phyloP scores from a whole-genome alignment of 495 filamentous ascomycete species.

The Mytilinidion resinicola region DNA sequence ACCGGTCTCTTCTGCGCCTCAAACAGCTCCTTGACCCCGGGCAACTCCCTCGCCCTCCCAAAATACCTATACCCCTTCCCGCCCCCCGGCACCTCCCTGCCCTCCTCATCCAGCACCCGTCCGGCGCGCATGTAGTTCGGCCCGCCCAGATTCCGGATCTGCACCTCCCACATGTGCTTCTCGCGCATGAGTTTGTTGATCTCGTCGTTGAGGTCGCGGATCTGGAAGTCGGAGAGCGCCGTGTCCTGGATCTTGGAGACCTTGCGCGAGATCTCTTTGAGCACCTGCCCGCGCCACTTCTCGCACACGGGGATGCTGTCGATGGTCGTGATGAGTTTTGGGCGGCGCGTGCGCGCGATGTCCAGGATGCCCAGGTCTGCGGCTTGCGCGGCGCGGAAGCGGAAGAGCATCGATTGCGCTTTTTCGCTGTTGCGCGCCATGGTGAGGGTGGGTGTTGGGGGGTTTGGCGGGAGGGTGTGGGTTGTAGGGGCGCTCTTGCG shows the following conservation, averaged over 20 bases:
- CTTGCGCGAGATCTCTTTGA: conserved; percentile 95
- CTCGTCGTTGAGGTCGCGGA: conserved; percentile 96
- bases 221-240: conserved; percentile 86
- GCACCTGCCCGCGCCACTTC: conserved; percentile 96
- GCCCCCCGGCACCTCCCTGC: conserved; percentile 80
- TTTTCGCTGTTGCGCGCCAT: conserved; percentile 89
- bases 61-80: conserved; percentile 92
- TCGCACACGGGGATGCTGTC: conserved; percentile 81
- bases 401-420: conserved; percentile 99
- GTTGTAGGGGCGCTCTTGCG: not conserved
- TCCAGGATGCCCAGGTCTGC: conserved; percentile 95
- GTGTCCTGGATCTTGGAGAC: conserved; percentile 90
- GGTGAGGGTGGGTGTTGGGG: conserved; percentile 2
- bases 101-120: conserved; percentile 84
- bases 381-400: conserved; percentile 96
- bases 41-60: conserved; percentile 81
- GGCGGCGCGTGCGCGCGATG: conserved; percentile 79
- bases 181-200: conserved; percentile 99
- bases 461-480: conserved; percentile 8
- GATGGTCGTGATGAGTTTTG: conserved; percentile 80
- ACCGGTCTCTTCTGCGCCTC: conserved; percentile 63
- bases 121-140: conserved; percentile 97
- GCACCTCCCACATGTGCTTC: conserved; percentile 97
- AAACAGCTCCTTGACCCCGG: conserved; percentile 95
- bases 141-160: conserved; percentile 87